Base-by-base conservation (phyloP, 306 rosid genomes). In the Heteromeles arbutifolia region DNA sequence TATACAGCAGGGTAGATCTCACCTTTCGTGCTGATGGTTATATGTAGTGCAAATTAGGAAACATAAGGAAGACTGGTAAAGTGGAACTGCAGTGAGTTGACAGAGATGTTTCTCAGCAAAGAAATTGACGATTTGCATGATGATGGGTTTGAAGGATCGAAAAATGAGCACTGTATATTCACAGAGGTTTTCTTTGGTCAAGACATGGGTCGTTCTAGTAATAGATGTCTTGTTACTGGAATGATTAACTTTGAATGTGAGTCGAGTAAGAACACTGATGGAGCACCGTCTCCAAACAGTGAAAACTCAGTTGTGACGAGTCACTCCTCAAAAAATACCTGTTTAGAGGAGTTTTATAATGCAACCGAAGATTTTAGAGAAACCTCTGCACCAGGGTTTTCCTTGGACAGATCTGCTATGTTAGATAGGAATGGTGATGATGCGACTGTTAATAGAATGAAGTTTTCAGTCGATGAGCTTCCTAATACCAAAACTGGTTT, bases 101-200 rank as follows among this genome's bases (percentile, higher is more conserved):
- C 41, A 53, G 85, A 79, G 73, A 91, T 87, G 89, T 84, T 80
- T 39, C 75, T 34, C 43, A 52, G 37, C 75, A 80, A 82, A 74
- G 86, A 74, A 79, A 85, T 84, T 65, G 89, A 84, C 65, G 90
- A 88, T 82, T 84, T 92, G 77, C 86, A 73, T 39, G 89, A 90
- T 82, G 96, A 90, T 87, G 84, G 78, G 74, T 86, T 91, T 69
- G 98, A 95, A 78, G 98, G 97, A 69, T 95, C 97, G 10, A 82
- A 84, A 69, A 82, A 75, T 70, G 98, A 92, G 88, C 83, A 72
- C 59, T 72, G 67, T 80, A 89, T 92, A 87, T 95, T 89, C 81
- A 87, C 76, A 54, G 97, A 92, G 82, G 82, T 84, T 50, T 89
- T 95, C 87, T 90, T 88, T 52, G 82, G 92, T 68, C 81, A 74